These are phyloP conservation scores for Lumnitzera racemosa DNA, from an alignment of 345 rosid species.

Conservation along the genomic window DNA sequence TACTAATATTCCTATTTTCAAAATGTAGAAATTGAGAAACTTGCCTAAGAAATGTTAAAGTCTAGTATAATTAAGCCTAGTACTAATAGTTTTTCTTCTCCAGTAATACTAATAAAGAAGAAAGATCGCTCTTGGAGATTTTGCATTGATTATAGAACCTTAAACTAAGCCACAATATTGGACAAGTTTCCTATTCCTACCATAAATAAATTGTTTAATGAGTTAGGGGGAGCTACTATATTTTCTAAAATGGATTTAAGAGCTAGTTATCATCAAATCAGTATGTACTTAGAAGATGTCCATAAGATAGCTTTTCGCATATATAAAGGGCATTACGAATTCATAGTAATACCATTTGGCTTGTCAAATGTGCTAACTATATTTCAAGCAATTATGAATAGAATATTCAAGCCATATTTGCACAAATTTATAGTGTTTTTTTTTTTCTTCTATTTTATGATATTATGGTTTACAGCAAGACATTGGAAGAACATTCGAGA, in stretches of 20 bases:
- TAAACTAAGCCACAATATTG: no score
- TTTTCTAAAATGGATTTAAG: neutral
- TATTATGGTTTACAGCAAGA: neutral
- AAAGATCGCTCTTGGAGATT: no score
- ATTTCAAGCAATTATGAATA: constrained; percentile 1
- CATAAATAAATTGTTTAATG: no score
- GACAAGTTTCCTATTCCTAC: no score
- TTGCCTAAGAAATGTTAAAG: no score
- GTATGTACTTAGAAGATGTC: neutral
- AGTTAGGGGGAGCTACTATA: neutral
- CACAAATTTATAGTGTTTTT: neutral
- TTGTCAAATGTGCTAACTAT: neutral
- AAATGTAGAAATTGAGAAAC: no score
- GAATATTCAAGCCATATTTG: neutral
- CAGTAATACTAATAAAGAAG: no score
- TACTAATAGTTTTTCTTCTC: no score
- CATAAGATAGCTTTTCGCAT: neutral
- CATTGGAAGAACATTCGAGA: no score
- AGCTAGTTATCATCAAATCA: neutral
- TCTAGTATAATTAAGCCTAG: no score
- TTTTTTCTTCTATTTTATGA: neutral
- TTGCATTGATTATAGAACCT: no score
- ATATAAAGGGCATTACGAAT: constrained; percentile 1
- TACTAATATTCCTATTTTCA: no score
- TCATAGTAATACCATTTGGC: neutral